phyloP scores from a whole-genome alignment of 805 yeast species.

The Lachancea dasiensis region DNA sequence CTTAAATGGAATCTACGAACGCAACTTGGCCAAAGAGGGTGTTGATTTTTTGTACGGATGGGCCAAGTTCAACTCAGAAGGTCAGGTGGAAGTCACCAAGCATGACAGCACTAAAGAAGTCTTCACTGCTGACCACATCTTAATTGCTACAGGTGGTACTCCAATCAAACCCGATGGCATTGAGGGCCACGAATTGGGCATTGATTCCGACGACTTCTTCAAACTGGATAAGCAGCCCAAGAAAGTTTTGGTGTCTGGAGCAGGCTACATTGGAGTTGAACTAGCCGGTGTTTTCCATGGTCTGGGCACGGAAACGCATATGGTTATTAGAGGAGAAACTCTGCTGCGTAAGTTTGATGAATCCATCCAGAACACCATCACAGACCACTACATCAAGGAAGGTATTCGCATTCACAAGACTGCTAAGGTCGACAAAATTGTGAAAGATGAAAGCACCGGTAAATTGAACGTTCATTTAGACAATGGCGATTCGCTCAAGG shows the following conservation, averaged over 20 bases:
- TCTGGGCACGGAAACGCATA: slow-evolving; percentile 77
- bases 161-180: slow-evolving; percentile 62
- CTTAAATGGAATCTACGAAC: slow-evolving; percentile 88
- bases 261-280: slow-evolving; percentile 96
- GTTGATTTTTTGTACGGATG: slow-evolving; percentile 83
- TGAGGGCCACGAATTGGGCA: slow-evolving; percentile 79
- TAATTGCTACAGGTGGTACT: slow-evolving; percentile 91
- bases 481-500: slow-evolving; percentile 41
- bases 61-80: slow-evolving; percentile 68
- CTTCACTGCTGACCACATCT: slow-evolving; percentile 73
- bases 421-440: slow-evolving; percentile 45
- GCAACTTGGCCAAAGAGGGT: slow-evolving; percentile 80
- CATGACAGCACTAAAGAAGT: slow-evolving; percentile 52
- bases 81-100: slow-evolving; percentile 71
- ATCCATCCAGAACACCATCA: slow-evolving; percentile 68
- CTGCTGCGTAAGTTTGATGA: slow-evolving; percentile 86
- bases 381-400: slow-evolving; percentile 70
- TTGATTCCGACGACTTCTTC: slow-evolving; percentile 88
- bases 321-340: slow-evolving; percentile 86
- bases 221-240: slow-evolving; percentile 77
- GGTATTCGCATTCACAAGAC: slow-evolving; percentile 79
- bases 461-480: slow-evolving; percentile 44
- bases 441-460: slow-evolving; percentile 42
- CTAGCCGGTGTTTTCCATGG: slow-evolving; percentile 91
- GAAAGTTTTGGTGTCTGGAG: slow-evolving; percentile 91